A percentile compares a stretch with the other conserved stretches of the same genome.
phyloP scores from a whole-genome alignment of 139 green algal genomes.

The Coelastrella sp. region DNA sequence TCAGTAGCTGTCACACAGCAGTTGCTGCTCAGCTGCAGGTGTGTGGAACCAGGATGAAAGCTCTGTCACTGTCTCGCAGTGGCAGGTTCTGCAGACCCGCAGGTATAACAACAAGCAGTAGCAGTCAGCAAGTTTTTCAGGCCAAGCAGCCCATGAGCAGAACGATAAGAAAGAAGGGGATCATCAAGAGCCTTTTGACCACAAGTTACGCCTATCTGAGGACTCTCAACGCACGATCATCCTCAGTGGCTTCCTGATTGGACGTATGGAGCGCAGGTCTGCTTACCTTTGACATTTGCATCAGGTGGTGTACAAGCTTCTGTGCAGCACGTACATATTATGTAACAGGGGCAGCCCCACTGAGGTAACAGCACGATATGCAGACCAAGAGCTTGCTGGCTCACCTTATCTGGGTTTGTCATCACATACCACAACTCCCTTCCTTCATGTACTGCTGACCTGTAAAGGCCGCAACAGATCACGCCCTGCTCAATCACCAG shows the following conservation, averaged over 20 bases:
- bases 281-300: no score
- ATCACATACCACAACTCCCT: conserved; percentile 8
- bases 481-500: conserved; percentile 1
- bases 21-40: neutral
- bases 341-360: no score
- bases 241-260: no score
- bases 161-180: neutral
- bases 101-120: neutral
- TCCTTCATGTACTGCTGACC: neutral
- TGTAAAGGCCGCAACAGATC: conserved; percentile 20
- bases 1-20: no score
- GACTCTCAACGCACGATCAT: no score
- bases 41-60: conserved; percentile 10
- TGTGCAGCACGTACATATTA: neutral
- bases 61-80: neutral
- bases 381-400: neutral
- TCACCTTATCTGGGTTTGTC: conserved; percentile 14
- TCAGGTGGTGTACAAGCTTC: neutral
- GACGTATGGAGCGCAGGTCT: no score
- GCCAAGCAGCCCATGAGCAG: neutral
- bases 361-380: neutral
- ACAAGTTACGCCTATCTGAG: no score
- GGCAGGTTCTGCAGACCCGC: neutral
- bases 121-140: neutral
- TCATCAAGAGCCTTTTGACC: no score